Evolutionary conservation across 192 early-diverging fungal species (phyloP).

Genomic region (Pilobolus umbonatus): DNA sequence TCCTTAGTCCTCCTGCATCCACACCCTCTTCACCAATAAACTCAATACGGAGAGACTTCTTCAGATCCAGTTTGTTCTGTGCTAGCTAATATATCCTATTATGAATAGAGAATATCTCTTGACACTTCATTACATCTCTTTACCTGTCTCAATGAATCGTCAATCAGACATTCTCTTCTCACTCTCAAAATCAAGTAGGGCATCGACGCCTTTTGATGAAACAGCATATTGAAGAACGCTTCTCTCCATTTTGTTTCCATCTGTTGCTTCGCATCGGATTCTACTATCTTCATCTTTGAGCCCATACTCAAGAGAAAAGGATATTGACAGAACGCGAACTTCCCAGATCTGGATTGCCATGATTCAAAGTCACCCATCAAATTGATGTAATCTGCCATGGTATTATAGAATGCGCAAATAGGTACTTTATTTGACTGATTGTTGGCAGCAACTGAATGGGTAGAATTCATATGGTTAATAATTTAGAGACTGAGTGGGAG

Average conservation of each 20-base stretch:
- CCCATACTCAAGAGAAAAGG: conserved; percentile 73
- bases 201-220: conserved; percentile 43
- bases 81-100: conserved; percentile 44
- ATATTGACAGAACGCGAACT: conserved; percentile 82
- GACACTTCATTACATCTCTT: no score
- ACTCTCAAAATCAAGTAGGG: conserved; percentile 59
- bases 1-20: conserved; percentile 93
- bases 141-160: conserved; percentile 70
- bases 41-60: conserved; percentile 87
- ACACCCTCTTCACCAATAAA: conserved; percentile 94
- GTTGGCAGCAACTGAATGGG: conserved; percentile 63
- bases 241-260: conserved; percentile 72
- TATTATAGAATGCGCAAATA: conserved; percentile 83
- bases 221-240: conserved; percentile 55
- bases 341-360: conserved; percentile 61
- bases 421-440: conserved; percentile 54
- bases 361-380: conserved; percentile 67
- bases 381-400: conserved; percentile 67
- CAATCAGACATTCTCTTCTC: conserved; percentile 61
- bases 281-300: conserved; percentile 75
- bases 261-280: conserved; percentile 68
- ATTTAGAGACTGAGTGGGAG: neutral
- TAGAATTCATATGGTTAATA: neutral
- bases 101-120: no score
- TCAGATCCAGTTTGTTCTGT: conserved; percentile 72